A percentile compares a stretch with the other conserved stretches of the same genome.
phyloP scores from a whole-genome alignment of 2,329 filamentous ascomycete species.

The Aspergillus sp. region DNA sequence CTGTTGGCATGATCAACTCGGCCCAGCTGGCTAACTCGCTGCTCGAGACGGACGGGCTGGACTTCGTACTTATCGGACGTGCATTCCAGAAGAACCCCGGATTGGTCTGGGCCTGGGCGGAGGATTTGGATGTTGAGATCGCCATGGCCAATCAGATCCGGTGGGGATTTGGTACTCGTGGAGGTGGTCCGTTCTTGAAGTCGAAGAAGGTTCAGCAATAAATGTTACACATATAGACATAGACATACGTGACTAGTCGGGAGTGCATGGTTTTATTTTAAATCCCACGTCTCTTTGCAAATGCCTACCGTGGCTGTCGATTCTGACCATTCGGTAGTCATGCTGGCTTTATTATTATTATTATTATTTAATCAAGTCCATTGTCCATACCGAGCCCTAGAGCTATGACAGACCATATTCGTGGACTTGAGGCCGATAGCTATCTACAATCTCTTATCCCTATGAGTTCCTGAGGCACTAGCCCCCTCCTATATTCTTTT shows the following conservation, averaged over 20 bases:
- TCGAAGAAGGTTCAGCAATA: not conserved
- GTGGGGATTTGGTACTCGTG: conserved; percentile 44
- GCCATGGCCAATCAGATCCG: conserved; percentile 65
- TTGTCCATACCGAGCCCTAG: no score
- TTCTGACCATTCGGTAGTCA: no score
- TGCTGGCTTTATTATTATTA: no score
- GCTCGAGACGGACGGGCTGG: conserved; percentile 48
- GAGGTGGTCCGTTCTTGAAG: not conserved
- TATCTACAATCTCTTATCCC: no score
- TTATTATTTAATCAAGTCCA: no score
- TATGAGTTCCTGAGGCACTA: no score
- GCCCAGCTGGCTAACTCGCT: conserved; percentile 62
- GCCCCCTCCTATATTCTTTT: no score
- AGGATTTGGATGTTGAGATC: conserved; percentile 64
- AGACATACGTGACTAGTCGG: not conserved
- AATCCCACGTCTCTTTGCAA: no score
- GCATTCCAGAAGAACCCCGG: conserved; percentile 78
- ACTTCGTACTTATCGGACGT: conserved; percentile 66
- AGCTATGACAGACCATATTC: no score
- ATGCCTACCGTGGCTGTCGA: no score
- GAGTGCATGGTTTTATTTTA: no score
- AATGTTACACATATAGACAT: not conserved
- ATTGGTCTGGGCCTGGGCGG: conserved; percentile 65
- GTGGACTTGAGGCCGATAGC: no score
- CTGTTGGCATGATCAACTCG: conserved; percentile 67